Percentiles rank a stretch among this genome's conserved stretches.
These are phyloP conservation scores for Davidsoniella virescens DNA, from an alignment of 2,329 filamentous ascomycete species.

Conservation along the genomic window DNA sequence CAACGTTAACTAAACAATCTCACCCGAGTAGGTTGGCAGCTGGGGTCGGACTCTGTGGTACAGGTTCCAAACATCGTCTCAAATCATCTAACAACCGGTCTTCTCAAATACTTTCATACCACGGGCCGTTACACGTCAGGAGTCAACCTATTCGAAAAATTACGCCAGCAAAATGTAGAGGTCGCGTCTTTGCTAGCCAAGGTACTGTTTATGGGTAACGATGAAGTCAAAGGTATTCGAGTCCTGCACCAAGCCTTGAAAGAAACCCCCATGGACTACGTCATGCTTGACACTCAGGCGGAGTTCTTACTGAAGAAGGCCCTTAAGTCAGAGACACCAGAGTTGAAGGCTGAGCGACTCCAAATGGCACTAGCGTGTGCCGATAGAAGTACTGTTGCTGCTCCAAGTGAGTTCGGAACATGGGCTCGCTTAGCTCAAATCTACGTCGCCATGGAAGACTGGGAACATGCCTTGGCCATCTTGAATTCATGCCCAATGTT, in stretches of 20 bases:
- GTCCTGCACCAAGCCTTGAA: slow-evolving; percentile 77
- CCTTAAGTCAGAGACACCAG: slow-evolving; percentile 32
- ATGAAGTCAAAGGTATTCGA: slow-evolving; percentile 89
- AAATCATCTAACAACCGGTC: slow-evolving; percentile 85
- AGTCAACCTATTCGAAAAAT: slow-evolving; percentile 94
- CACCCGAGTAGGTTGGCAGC: slow-evolving; percentile 55
- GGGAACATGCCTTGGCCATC: slow-evolving; percentile 88
- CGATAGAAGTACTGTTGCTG: slow-evolving; percentile 84
- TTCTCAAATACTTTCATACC: slow-evolving; percentile 87
- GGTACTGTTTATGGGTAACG: slow-evolving; percentile 84
- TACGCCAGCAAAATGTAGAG: slow-evolving; percentile 77
- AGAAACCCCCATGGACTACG: slow-evolving; percentile 92
- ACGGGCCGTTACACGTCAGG: slow-evolving; percentile 88
- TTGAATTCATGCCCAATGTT: slow-evolving; percentile 99
- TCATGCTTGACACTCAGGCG: slow-evolving; percentile 86
- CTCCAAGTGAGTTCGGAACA: slow-evolving; percentile 90
- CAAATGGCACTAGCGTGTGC: slow-evolving; percentile 84
- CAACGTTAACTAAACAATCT: neutral
- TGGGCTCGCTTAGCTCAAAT: slow-evolving; percentile 91
- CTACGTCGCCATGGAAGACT: slow-evolving; percentile 86
- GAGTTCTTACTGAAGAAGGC: slow-evolving; percentile 83
- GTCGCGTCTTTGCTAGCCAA: slow-evolving; percentile 84
- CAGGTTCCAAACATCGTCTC: slow-evolving; percentile 95
- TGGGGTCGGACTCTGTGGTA: slow-evolving; percentile 91
- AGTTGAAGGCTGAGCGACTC: slow-evolving; percentile 48